These are phyloP conservation scores for Arctium minus DNA, from an alignment of 129 eudicot species.

Conservation along the genomic window DNA sequence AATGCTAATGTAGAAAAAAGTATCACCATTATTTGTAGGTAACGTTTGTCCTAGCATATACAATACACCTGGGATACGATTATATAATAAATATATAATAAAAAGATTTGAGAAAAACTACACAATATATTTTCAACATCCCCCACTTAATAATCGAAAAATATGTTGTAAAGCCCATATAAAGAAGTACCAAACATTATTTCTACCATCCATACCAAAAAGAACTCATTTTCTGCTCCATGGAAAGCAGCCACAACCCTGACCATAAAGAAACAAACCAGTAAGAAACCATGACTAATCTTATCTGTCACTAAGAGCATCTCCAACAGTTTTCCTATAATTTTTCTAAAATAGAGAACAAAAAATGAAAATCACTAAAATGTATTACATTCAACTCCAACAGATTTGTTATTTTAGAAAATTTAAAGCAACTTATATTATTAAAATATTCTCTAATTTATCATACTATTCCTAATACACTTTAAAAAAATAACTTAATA, in stretches of 20 bases:
- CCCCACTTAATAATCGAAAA: background rate
- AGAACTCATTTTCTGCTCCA: conserved; percentile 54
- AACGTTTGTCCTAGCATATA: background rate
- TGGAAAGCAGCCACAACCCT: conserved; percentile 66
- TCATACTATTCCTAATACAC: no score
- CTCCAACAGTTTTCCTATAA: no score
- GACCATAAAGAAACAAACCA: conserved; percentile 14
- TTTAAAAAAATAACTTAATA: no score
- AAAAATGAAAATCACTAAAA: no score
- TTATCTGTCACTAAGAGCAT: no score
- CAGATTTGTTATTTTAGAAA: no score
- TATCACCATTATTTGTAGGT: background rate
- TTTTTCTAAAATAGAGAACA: no score
- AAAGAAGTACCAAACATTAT: background rate
- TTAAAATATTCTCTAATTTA: no score
- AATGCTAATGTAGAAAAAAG: background rate
- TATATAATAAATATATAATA: background rate
- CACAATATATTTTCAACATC: background rate
- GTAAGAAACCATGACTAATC: background rate
- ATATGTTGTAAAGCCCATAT: background rate
- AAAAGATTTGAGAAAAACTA: background rate
- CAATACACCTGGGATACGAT: background rate
- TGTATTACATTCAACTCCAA: no score
- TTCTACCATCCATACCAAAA: background rate
- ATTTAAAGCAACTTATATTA: no score